Evolutionary conservation across 495 filamentous ascomycete species (phyloP), one percentile per base, ranked within the genome.

Genomic region (Penicillium macrosclerotiorum): DNA sequence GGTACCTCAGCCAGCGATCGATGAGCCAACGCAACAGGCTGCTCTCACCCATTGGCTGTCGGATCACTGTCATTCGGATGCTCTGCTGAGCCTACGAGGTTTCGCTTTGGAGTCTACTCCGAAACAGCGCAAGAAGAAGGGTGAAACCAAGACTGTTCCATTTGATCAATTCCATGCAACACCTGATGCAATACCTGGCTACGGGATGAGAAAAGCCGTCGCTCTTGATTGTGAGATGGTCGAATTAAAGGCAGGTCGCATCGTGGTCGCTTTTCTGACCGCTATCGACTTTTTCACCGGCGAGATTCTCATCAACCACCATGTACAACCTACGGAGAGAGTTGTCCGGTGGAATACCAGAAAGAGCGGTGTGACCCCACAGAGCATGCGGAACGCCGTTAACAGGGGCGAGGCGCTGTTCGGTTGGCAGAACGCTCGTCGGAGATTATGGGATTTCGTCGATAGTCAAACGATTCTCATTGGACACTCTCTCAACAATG

Each of bases 281-380:
- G 73, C 63, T 8, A 56, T 77, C 23, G 75, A 78, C 45, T 74
- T 73, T 23, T 42, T 74, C 24, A 71, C 75, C 9, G 69, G 73
- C n/a, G 69, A 74, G 31, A 51, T 68, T 8, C 54, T 78, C 8
- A 60, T 77, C 19, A 55, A 74, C 43, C 49, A 62, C 20, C 64
- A 73, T 27, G 70, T 78, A 12, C 45, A 59, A 20, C 66, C 72
- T 6, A 48, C 53, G 1, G 36, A 33, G 11, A 33, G 44, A 20
- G 64, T 77, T 1, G 36, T 46, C 14, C 34, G 63, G 39, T 77
- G 68, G 68, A 63, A 62, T 9, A 59, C 65, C 14, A 29, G 36
- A 8, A 54, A 54, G 16, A 77, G 69, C 25, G 72, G 73, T 2
- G 46, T 77, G 12, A 67, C 59, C 1, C 12, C 27, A 2, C 25